phyloP scores from a whole-genome alignment of 768 basidiomycete species.

The Paxillus ammoniavirescens region DNA sequence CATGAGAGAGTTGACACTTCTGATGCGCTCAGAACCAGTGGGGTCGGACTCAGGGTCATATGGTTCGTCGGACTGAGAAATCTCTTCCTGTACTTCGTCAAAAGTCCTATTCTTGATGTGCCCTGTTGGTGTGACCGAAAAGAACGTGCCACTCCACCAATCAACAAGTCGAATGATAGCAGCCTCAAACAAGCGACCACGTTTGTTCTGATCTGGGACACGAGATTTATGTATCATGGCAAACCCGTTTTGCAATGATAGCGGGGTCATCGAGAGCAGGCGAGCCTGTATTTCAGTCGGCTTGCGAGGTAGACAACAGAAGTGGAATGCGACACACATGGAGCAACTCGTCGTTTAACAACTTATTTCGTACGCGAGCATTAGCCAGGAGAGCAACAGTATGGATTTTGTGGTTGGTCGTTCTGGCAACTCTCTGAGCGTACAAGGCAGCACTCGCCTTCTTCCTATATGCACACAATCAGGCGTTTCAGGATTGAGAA shows the following conservation, averaged over 20 bases:
- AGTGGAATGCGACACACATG: conserved; percentile 53
- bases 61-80: conserved; percentile 26
- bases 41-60: conserved; percentile 42
- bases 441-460: conserved; percentile 40
- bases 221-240: conserved; percentile 76
- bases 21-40: conserved; percentile 62
- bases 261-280: conserved; percentile 81
- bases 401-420: conserved; percentile 88
- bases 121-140: conserved; percentile 58
- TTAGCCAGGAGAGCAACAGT: conserved; percentile 78
- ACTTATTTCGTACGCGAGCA: conserved; percentile 72
- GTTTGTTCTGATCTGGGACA: conserved; percentile 74
- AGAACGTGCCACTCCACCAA: conserved; percentile 85
- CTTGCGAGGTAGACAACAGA: neutral
- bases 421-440: conserved; percentile 69
- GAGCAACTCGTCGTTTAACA: conserved; percentile 79
- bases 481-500: neutral
- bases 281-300: conserved; percentile 60
- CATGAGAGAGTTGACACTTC: conserved; percentile 84
- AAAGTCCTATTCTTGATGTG: conserved; percentile 77
- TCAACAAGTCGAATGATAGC: conserved; percentile 69
- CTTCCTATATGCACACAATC: conserved; percentile 44
- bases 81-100: conserved; percentile 59
- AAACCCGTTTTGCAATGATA: conserved; percentile 78
- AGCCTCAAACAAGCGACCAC: conserved; percentile 86